Evolutionary conservation across 768 basidiomycete genomes (phyloP), one percentile per base, ranked within the genome.

Genomic region (Vararia minispora): DNA sequence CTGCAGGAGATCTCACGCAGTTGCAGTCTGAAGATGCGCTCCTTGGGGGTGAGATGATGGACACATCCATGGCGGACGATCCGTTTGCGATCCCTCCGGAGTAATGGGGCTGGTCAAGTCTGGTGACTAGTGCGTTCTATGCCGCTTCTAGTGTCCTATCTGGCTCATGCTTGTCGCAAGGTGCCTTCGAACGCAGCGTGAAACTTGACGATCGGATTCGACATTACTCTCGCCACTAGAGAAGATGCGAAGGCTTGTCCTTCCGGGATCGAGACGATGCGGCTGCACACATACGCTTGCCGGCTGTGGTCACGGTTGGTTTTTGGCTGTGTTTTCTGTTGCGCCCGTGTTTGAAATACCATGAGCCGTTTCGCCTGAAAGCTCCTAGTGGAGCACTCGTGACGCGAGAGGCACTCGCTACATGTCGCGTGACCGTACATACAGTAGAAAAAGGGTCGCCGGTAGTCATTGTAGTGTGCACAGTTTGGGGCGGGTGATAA

Each of bases 1-100:
- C 52, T 6, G 58, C 57, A 12, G 68, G 69, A 41, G 71, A 73
- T 45, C 56, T 84, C 28, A 65, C 69, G 11, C 76, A 81, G 50
- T 54, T 85, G 41, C 71, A 73, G 29, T 45, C 52, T 2, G 55
- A 57, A 23, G 73, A 79, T 47, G 63, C 59, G 9, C 52, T 85
- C 17, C 61, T 82, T 24, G 80, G 74, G 11, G 75, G 71, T 1
- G 55, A 69, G 13, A 52, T 79, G 41, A 73, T 86, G 67, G 75
- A 76, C 53, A 58, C 68, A 35, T 59, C 61, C 12, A 52, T 57
- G 37, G 27, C 33, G 2, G 66, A 51, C 1, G 78, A 85, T 50
- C 80, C 79, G 5, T 87, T 85, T 52, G 65, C 57, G 23, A 41
- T 40, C 1, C 18, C 24, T 16, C 5, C 44, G 20, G 9, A 14